Conservation (phyloP, 177 flowering plant genomes). For the Vitis hybrid region DNA sequence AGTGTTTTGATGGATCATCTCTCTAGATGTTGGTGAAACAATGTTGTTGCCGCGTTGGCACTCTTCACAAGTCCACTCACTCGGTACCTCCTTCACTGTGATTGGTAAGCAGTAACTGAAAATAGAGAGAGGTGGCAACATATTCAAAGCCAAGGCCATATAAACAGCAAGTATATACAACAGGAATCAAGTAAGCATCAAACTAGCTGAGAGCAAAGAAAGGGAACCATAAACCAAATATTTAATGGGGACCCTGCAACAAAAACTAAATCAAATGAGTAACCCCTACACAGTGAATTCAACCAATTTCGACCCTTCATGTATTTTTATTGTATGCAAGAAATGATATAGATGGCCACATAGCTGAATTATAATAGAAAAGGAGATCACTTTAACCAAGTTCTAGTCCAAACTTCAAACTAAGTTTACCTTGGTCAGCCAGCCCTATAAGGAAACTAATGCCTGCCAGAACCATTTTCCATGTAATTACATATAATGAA, state of each 20-base stretch:
- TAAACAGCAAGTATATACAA: background rate
- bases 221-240: no score
- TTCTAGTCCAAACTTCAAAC: background rate
- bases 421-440: background rate
- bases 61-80: conserved; percentile 40
- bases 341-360: no score
- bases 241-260: no score
- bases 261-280: no score
- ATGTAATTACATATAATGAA: no score
- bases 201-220: no score
- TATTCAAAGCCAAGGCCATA: background rate
- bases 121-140: conserved; percentile 2
- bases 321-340: no score
- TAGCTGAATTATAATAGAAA: background rate
- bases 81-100: background rate
- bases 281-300: background rate
- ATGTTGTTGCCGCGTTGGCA: conserved; percentile 7
- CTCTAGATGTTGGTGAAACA: background rate
- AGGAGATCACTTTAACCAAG: background rate
- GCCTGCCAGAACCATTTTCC: background rate
- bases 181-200: background rate
- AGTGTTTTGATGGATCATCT: background rate
- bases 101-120: conserved; percentile 45
- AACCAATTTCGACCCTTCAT: background rate
- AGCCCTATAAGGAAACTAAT: background rate